These are phyloP conservation scores for Penicillium subrubescens DNA, from an alignment of 495 filamentous ascomycete species.

Conservation along the genomic window DNA sequence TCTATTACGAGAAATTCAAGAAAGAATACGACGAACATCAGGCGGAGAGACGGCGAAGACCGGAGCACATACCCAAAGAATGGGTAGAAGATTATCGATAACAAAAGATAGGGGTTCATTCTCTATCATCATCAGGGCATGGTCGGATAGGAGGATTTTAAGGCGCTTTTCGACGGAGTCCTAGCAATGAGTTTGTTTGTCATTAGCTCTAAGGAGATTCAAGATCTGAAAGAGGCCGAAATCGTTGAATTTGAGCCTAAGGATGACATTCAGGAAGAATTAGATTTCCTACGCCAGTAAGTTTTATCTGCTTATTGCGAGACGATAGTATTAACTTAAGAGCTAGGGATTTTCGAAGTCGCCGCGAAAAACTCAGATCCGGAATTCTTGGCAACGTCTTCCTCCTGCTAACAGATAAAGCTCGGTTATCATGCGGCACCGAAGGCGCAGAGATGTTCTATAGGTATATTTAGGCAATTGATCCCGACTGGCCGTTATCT, in stretches of 20 bases:
- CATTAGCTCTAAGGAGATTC: neutral
- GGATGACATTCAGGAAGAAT: neutral
- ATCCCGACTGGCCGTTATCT: neutral
- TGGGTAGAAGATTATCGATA: neutral
- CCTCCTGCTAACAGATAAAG: neutral
- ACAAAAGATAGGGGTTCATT: neutral
- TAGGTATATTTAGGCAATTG: neutral
- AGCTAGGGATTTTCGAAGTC: neutral
- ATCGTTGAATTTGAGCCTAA: neutral
- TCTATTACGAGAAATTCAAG: neutral
- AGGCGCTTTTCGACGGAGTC: neutral
- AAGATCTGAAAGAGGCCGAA: neutral
- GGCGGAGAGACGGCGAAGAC: neutral
- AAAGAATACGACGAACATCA: neutral
- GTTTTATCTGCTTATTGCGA: conserved; percentile 20
- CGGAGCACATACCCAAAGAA: neutral
- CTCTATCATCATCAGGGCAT: neutral
- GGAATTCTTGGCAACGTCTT: conserved; percentile 5
- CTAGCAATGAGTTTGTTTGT: neutral
- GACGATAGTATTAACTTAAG: neutral
- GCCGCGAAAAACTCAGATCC: neutral
- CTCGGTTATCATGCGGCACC: neutral
- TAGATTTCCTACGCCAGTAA: neutral
- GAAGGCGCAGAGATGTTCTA: neutral
- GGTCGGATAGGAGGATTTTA: neutral